Evolutionary conservation across 2,329 filamentous ascomycete genomes (phyloP), one percentile per base, ranked within the genome.

Genomic region (Cercospora sojina): DNA sequence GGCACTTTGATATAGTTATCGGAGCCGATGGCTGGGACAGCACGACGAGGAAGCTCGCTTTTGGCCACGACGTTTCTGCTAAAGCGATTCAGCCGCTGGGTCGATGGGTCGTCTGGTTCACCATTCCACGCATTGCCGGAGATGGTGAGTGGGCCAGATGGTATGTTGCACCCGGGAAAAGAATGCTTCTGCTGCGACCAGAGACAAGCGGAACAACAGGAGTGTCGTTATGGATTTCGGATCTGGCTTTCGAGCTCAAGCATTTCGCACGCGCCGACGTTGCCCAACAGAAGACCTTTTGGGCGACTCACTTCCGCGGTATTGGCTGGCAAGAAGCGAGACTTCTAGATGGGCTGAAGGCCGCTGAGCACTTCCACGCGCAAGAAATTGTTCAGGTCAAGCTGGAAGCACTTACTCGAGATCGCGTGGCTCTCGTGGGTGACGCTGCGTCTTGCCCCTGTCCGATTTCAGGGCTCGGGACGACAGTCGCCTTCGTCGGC

Each of bases 261-360:
- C 29, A 18, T 1, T 18, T 65, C 2, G 69, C 69, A 3, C 62
- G 61, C 9, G 68, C 64, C 43, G 63, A 64, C 10, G 23, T 53
- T 8, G 3, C 23, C 7, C 67, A 69, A 31, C 74, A 76, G 64
- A 75, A 73, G 29, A 62, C 65, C 6, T 53, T 71, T 29, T 69
- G 75, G 55, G 53, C 31, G 7, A 35, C 68, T 25, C 67, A 68
- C 4, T 76, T 77, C 61, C 10, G 31, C 6, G 71, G 70, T 27
- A 67, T 67, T 3, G 74, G 72, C 3, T 76, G 74, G 74, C 72
- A 76, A 56, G 62, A 70, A 8, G 35, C 64, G 10, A 62, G 73
- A 20, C 47, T 75, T 8, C 20, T 76, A 5, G 25, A 67, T 8
- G 71, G 67, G 2, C 69, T 77, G 66, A 71, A 88, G 75, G 64